Conservation (phyloP, 2,329 filamentous ascomycete genomes). For the Aspergillus awamori region DNA sequence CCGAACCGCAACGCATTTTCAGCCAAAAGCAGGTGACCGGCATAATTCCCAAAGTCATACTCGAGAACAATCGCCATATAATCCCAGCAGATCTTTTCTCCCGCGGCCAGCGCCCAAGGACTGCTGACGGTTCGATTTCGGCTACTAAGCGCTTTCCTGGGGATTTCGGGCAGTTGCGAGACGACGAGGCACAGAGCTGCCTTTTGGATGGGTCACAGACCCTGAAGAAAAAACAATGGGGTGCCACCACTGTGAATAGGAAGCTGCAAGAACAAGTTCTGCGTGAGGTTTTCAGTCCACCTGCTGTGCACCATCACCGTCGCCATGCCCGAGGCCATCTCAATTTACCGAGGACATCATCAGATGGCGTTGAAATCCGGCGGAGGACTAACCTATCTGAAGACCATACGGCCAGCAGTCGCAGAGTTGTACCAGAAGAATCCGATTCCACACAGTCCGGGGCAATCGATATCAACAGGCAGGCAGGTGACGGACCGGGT, state of each 20-base stretch:
- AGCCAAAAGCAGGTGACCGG: conserved; percentile 76
- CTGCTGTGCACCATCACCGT: conserved; percentile 78
- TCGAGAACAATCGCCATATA: conserved; percentile 92
- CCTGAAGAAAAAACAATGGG: conserved; percentile 66
- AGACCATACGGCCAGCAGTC: conserved; percentile 30
- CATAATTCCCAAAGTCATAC: conserved; percentile 84
- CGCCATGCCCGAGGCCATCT: conserved; percentile 67
- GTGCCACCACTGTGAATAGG: conserved; percentile 87
- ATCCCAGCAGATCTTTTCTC: conserved; percentile 82
- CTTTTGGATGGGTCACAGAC: conserved; percentile 28
- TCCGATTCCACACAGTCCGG: conserved; percentile 26
- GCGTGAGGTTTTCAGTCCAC: conserved; percentile 85
- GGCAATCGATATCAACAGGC: conserved; percentile 33
- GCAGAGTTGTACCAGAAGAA: conserved; percentile 22
- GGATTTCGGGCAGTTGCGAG: conserved; percentile 21
- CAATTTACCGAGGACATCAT: conserved; percentile 57
- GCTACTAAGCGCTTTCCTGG: conserved; percentile 25
- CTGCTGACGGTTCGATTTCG: conserved; percentile 33
- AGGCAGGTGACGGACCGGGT: conserved; percentile 30
- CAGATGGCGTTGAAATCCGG: conserved; percentile 33
- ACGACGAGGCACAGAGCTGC: conserved; percentile 14
- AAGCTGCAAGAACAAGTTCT: conserved; percentile 87
- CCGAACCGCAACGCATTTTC: conserved; percentile 56
- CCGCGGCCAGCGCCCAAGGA: conserved; percentile 53
- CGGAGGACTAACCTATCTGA: conserved; percentile 41